Evolutionary conservation across 257 asterid species (phyloP).

Genomic region (Linaria vulgaris): DNA sequence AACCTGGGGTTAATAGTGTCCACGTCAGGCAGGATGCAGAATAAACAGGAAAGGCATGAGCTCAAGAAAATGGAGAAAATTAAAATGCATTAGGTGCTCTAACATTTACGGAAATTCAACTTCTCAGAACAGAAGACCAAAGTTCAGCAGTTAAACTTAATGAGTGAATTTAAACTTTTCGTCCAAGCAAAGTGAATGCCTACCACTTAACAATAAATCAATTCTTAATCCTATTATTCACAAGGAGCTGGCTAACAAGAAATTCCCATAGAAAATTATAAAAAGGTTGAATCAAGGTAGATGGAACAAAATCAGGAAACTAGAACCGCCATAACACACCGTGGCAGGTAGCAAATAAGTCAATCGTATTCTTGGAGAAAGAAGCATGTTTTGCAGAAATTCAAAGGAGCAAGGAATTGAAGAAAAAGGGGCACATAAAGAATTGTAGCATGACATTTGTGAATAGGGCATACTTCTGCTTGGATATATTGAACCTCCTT

Average conservation of each 20-base stretch:
- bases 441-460: neutral
- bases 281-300: neutral
- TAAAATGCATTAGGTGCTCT: neutral
- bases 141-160: no score
- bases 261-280: neutral
- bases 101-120: neutral
- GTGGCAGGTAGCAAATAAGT: no score
- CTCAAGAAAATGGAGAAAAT: neutral
- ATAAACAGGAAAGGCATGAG: conserved; percentile 16
- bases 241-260: no score
- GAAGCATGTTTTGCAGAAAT: conserved; percentile 6
- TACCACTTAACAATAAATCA: no score
- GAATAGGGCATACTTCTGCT: conserved; percentile 71
- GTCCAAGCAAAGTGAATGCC: neutral
- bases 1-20: neutral
- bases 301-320: conserved; percentile 8
- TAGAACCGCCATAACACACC: no score
- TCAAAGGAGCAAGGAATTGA: conserved; percentile 6
- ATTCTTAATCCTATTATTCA: no score
- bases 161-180: no score
- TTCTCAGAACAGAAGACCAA: neutral
- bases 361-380: neutral
- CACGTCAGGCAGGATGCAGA: neutral
- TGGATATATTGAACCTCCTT: conserved; percentile 98
- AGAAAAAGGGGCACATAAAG: neutral